phyloP scores from a whole-genome alignment of 2,329 filamentous ascomycete genomes.

The Raffaelea albimanens region DNA sequence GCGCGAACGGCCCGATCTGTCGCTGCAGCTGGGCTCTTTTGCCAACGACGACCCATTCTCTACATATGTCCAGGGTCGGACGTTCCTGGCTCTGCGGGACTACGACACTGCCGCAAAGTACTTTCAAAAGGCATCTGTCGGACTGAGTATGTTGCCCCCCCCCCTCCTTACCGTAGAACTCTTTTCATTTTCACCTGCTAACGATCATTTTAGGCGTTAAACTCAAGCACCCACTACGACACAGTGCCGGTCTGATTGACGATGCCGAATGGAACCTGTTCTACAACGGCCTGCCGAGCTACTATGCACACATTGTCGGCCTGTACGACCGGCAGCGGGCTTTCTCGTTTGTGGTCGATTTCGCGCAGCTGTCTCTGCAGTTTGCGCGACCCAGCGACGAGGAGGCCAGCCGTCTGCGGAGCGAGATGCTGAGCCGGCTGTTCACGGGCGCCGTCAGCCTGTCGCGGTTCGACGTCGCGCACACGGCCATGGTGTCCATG shows the following conservation, averaged over 20 bases:
- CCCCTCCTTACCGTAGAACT: background rate
- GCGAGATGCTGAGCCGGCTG: conserved; percentile 70
- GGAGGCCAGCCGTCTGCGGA: conserved; percentile 24
- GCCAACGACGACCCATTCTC: conserved; percentile 50
- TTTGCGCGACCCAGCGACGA: conserved; percentile 29
- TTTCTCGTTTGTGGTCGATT: conserved; percentile 75
- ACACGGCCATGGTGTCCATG: conserved; percentile 67
- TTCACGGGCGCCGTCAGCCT: conserved; percentile 76
- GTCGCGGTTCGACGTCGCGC: conserved; percentile 73
- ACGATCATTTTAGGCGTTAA: conserved; percentile 27
- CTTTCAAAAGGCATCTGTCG: conserved; percentile 77
- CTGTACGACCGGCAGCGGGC: conserved; percentile 72
- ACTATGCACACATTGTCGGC: conserved; percentile 76
- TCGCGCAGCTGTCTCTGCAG: conserved; percentile 66
- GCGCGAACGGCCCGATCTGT: conserved; percentile 49
- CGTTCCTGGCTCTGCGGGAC: conserved; percentile 65
- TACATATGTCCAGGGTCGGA: conserved; percentile 77
- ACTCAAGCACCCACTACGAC: conserved; percentile 37
- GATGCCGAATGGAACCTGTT: conserved; percentile 62
- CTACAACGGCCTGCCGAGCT: conserved; percentile 67
- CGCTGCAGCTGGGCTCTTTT: conserved; percentile 47
- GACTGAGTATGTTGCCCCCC: conserved; percentile 56
- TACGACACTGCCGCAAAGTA: conserved; percentile 61
- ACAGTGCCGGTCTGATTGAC: conserved; percentile 60
- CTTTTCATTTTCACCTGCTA: background rate